Conservation (phyloP, 331 rosid genomes). For the Erythrophleum ivorense region DNA sequence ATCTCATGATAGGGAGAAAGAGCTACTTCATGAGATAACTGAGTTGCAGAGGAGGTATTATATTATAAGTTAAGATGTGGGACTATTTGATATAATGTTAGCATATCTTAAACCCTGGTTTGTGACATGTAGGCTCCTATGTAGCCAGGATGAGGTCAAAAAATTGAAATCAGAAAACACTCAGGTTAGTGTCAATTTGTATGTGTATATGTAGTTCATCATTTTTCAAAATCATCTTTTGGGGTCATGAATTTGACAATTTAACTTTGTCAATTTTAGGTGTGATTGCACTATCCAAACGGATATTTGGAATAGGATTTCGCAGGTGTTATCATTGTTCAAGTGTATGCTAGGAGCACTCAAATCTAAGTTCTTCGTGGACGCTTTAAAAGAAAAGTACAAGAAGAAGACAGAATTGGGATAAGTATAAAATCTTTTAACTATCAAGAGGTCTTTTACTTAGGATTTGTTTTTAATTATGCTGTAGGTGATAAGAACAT, state of each 20-base stretch:
- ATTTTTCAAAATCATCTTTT: conserved; percentile 22
- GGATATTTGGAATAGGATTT: conserved; percentile 36
- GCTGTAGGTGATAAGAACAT: conserved; percentile 33
- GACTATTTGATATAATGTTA: conserved; percentile 15
- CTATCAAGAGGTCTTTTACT: conserved; percentile 6
- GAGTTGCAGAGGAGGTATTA: conserved; percentile 76
- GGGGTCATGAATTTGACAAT: conserved; percentile 30
- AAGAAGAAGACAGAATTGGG: conserved; percentile 30
- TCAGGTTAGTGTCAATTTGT: conserved; percentile 45
- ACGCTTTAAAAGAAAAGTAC: conserved; percentile 12
- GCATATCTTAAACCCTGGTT: conserved; percentile 20
- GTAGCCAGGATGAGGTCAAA: conserved; percentile 68
- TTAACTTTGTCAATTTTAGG: conserved; percentile 52
- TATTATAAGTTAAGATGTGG: conserved; percentile 1
- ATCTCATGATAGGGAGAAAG: conserved; percentile 74
- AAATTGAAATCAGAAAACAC: conserved; percentile 57
- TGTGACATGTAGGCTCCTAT: conserved; percentile 58
- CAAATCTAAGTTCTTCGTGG: conserved; percentile 15
- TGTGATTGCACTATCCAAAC: conserved; percentile 46
- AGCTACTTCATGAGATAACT: conserved; percentile 66
- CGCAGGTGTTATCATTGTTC: conserved; percentile 39
- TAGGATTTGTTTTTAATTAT: conserved; percentile 18
- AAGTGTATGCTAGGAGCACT: conserved; percentile 40
- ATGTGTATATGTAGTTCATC: background rate
- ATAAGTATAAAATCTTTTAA: conserved; percentile 22